These are phyloP conservation scores for Leucogyrophana mollusca DNA, from an alignment of 768 basidiomycete genomes.

Conservation along the genomic window DNA sequence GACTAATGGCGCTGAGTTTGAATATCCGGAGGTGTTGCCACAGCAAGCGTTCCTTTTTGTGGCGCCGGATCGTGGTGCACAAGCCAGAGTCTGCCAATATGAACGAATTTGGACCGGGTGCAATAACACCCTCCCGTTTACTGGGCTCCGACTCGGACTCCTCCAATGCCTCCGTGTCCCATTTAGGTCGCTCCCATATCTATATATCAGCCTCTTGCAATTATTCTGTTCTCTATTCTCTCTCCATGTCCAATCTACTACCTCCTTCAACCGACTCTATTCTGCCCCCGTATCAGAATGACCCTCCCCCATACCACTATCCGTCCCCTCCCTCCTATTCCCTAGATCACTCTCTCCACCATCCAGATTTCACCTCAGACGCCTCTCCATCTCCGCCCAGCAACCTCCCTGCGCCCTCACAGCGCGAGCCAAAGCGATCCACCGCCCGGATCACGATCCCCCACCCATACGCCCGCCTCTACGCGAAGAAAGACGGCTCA, in stretches of 20 bases:
- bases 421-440: conserved; percentile 16
- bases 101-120: no score
- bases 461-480: conserved; percentile 70
- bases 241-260: conserved; percentile 6
- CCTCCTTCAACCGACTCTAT: neutral
- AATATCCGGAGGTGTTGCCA: no score
- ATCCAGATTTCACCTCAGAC: conserved; percentile 5
- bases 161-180: no score
- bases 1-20: no score
- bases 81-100: no score
- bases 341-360: conserved; percentile 5
- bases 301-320: conserved; percentile 8
- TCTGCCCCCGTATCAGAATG: neutral
- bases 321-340: conserved; percentile 13
- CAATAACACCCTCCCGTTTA: no score
- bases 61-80: no score
- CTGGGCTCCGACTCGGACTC: no score
- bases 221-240: conserved; percentile 6
- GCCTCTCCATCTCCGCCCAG: neutral
- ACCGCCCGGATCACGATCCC: conserved; percentile 37
- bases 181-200: no score
- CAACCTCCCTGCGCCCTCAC: conserved; percentile 1
- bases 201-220: no score
- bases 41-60: no score
- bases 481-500: conserved; percentile 58